Evolutionary conservation across 23 red algal genomes (phyloP), one percentile per base, ranked within the genome.

Genomic region (Chondrus crispus): DNA sequence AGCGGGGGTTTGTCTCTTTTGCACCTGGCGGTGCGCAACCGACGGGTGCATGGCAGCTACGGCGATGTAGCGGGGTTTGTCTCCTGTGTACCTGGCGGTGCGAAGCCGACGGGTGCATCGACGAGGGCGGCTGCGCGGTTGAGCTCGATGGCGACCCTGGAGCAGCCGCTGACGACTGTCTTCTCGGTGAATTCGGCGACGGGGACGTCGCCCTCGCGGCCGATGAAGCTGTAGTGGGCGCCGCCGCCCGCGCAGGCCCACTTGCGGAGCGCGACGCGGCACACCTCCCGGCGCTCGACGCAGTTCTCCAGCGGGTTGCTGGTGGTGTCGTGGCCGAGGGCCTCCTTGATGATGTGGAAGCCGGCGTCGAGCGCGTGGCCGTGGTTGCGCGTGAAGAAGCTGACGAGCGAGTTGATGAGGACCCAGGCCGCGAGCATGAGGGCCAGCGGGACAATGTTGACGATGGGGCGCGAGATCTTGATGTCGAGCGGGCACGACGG

Each of bases 261-360:
- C 28, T 62, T 84, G 20, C 20, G 80, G 14, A 84, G n/a, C n/a
- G n/a, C n/a, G n/a, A n/a, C n/a, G n/a, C n/a, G n/a, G n/a, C n/a
- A n/a, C n/a, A n/a, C n/a, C n/a, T n/a, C n/a, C n/a, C n/a, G n/a
- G n/a, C n/a, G n/a, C 37, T 43, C 24, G 4, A 5, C 51, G 24
- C 22, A 16, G 2, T 40, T 28, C 82, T 86, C 55, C 8, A 86
- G 62, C 11, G 82, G 82, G 36, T 86, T 86, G 24, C 60, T 46
- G 20, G 55, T 30, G 2, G 82, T 69, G 26, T 86, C 82, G 72
- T 86, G 82, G 2, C 82, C 82, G 2, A 86, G 62, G 6, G 66
- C 39, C 82, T 86, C 82, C 26, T 64, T 58, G 2, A 86, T 63
- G 2, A 86, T 33, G 24, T 86, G 82, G 53, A 73, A 86, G 2